These are phyloP conservation scores for Venturia carpophila DNA, from an alignment of 2,329 filamentous ascomycete species.

Conservation along the genomic window DNA sequence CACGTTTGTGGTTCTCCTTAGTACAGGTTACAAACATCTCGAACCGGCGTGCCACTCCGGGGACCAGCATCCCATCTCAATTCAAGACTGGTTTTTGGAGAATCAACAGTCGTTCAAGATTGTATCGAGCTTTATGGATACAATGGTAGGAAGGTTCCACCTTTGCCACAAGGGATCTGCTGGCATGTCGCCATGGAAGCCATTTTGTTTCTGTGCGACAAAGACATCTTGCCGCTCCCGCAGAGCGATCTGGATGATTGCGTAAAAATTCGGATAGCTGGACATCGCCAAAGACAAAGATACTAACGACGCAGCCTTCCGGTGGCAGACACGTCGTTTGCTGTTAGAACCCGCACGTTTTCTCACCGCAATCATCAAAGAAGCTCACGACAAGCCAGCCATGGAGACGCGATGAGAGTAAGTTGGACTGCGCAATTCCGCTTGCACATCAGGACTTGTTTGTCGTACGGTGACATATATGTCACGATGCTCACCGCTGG, in stretches of 20 bases:
- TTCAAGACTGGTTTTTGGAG: not conserved
- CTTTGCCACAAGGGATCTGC: not conserved
- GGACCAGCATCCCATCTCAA: not conserved
- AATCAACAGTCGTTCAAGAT: not conserved
- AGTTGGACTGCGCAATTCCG: slow-evolving; percentile 7
- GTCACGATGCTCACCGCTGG: not conserved
- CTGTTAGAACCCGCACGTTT: not conserved
- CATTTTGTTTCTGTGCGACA: not conserved
- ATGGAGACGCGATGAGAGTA: not conserved
- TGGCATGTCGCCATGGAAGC: not conserved
- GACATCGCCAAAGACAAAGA: not conserved
- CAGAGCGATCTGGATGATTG: slow-evolving; percentile 4
- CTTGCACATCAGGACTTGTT: not conserved
- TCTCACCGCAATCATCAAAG: slow-evolving; percentile 3
- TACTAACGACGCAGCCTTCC: not conserved
- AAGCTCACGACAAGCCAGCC: not conserved
- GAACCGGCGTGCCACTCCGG: not conserved
- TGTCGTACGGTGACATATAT: slow-evolving; percentile 1
- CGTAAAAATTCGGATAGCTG: not conserved
- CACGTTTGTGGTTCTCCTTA: not conserved
- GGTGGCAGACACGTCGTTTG: slow-evolving; percentile 4
- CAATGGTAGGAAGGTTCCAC: not conserved
- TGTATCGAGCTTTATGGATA: not conserved
- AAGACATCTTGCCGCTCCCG: not conserved
- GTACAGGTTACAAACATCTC: not conserved